Percentiles rank a stretch among this genome's conserved stretches.
These are phyloP conservation scores for Lachancea kluyveri DNA, from an alignment of 805 yeast species.

Conservation along the genomic window DNA sequence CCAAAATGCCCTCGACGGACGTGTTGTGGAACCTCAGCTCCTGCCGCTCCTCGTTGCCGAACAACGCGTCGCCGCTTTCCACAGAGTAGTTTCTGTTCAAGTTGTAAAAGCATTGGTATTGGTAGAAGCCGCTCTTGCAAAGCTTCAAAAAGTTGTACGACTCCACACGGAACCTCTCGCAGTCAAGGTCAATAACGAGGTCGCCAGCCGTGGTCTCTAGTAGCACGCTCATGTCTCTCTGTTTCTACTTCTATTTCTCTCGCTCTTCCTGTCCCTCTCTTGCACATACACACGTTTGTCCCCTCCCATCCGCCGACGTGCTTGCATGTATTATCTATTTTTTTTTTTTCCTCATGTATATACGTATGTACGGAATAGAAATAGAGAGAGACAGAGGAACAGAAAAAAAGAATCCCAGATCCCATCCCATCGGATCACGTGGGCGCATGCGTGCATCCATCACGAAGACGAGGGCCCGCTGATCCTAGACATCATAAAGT, in stretches of 20 bases:
- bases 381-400: too few relatives aligned
- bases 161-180: slow-evolving; percentile 33
- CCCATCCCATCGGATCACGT: too few relatives aligned
- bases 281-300: too few relatives aligned
- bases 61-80: slow-evolving; percentile 40
- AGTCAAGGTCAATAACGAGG: slow-evolving; percentile 43
- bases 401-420: too few relatives aligned
- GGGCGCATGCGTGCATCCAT: too few relatives aligned
- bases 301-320: too few relatives aligned
- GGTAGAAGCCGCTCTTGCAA: slow-evolving; percentile 46
- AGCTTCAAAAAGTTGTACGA: slow-evolving; percentile 46
- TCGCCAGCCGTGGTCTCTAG: slow-evolving; percentile 39
- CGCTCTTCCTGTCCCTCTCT: too few relatives aligned
- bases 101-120: slow-evolving; percentile 44
- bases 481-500: slow-evolving; percentile 55
- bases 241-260: too few relatives aligned
- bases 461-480: slow-evolving; percentile 28
- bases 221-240: slow-evolving; percentile 39
- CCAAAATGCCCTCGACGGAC: slow-evolving; percentile 19
- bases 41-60: slow-evolving; percentile 26
- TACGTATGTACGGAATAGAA: too few relatives aligned
- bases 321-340: too few relatives aligned
- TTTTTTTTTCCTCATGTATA: too few relatives aligned
- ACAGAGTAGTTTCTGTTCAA: slow-evolving; percentile 35
- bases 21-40: slow-evolving; percentile 13